A percentile compares a stretch with the other conserved stretches of the same genome.
These are phyloP conservation scores for Fusarium succisae DNA, from an alignment of 2,329 filamentous ascomycete genomes.

Conservation along the genomic window DNA sequence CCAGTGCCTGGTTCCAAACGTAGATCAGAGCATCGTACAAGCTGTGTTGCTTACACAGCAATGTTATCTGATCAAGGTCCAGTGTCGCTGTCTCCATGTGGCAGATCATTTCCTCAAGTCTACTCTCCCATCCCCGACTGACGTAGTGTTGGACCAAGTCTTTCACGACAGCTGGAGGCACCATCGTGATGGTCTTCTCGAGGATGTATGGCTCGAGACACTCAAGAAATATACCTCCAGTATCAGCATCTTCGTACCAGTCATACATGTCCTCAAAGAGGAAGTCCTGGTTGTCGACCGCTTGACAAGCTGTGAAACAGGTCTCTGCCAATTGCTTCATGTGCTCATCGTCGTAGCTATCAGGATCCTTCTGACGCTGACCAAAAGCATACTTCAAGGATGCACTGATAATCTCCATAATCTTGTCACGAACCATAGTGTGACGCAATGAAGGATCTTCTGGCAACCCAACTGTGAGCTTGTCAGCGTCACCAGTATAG, in stretches of 20 bases:
- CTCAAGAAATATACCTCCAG: slow-evolving; percentile 83
- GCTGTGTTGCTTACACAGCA: slow-evolving; percentile 88
- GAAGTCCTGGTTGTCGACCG: slow-evolving; percentile 81
- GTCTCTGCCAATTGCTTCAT: slow-evolving; percentile 82
- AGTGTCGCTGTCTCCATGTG: slow-evolving; percentile 89
- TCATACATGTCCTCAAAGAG: slow-evolving; percentile 92
- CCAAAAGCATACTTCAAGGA: slow-evolving; percentile 90
- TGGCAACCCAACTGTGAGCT: slow-evolving; percentile 90
- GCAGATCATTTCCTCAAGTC: slow-evolving; percentile 93
- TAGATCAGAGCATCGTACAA: slow-evolving; percentile 96
- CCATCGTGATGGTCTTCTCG: slow-evolving; percentile 74
- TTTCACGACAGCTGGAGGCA: slow-evolving; percentile 88
- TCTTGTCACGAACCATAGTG: slow-evolving; percentile 83
- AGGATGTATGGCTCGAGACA: slow-evolving; percentile 89
- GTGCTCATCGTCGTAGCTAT: slow-evolving; percentile 62
- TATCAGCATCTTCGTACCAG: slow-evolving; percentile 82
- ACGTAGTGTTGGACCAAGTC: slow-evolving; percentile 85
- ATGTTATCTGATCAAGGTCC: slow-evolving; percentile 92
- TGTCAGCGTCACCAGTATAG: slow-evolving; percentile 90
- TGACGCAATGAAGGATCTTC: slow-evolving; percentile 82
- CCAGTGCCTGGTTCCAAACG: slow-evolving; percentile 92
- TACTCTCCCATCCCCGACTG: slow-evolving; percentile 75
- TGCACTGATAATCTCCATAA: slow-evolving; percentile 92
- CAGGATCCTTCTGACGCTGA: slow-evolving; percentile 63
- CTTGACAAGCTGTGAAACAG: slow-evolving; percentile 84